Conservation (phyloP, 2,329 filamentous ascomycete species). For the Botrytis deweyae region DNA sequence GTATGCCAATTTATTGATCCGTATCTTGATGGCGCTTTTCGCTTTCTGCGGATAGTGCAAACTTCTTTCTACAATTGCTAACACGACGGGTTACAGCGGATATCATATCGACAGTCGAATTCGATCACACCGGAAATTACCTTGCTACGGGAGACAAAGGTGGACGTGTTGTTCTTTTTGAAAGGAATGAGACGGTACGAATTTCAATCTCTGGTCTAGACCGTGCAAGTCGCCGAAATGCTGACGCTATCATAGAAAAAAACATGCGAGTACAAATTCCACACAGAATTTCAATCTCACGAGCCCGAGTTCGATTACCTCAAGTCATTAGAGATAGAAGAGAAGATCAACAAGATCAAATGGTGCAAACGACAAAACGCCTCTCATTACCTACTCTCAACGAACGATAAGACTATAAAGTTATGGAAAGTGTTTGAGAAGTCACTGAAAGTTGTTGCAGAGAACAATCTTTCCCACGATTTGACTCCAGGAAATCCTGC, state of each 20-base stretch:
- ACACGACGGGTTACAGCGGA: slow-evolving; percentile 57
- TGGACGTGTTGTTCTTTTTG: slow-evolving; percentile 80
- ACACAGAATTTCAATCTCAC: slow-evolving; percentile 99
- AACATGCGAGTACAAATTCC: slow-evolving; percentile 99
- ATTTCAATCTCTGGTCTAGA: slow-evolving; percentile 10
- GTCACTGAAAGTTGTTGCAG: slow-evolving; percentile 95
- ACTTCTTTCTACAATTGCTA: slow-evolving; percentile 22
- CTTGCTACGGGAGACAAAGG: slow-evolving; percentile 89
- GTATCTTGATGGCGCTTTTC: neutral
- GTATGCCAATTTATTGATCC: slow-evolving; percentile 27
- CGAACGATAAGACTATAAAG: slow-evolving; percentile 99
- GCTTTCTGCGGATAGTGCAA: neutral
- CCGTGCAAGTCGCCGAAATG: slow-evolving; percentile 1
- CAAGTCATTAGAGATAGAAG: slow-evolving; percentile 98
- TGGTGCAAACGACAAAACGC: slow-evolving; percentile 98
- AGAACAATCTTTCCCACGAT: slow-evolving; percentile 97
- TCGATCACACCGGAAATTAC: slow-evolving; percentile 88
- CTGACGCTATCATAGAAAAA: slow-evolving; percentile 73
- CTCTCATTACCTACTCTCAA: slow-evolving; percentile 95
- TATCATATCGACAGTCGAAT: slow-evolving; percentile 89
- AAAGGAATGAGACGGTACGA: slow-evolving; percentile 89
- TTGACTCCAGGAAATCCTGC: slow-evolving; percentile 70
- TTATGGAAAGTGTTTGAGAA: slow-evolving; percentile 99
- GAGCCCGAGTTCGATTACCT: slow-evolving; percentile 99
- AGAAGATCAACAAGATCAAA: slow-evolving; percentile 99